Evolutionary conservation across 192 early-diverging fungal genomes (phyloP), one percentile per base, ranked within the genome.

Genomic region (Chytriomyces sp.): DNA sequence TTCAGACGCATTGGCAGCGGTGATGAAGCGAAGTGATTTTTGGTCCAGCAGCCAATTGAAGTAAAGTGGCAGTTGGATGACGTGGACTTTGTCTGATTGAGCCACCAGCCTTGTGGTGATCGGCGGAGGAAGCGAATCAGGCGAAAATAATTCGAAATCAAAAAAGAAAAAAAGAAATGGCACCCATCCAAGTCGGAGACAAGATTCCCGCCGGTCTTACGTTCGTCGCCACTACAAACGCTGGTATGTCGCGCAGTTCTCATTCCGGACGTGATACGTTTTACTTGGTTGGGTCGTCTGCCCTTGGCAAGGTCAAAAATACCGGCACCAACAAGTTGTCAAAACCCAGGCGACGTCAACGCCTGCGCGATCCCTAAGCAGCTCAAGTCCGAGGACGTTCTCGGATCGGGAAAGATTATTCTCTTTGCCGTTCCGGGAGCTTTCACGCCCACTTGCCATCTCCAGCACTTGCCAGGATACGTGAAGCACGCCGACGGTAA

Each of bases 391-490:
- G 69, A 53, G 55, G 81, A 81, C 36, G 75, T 84, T 4, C 75
- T 89, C 60, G 82, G 82, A 77, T 80, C 80, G 44, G 88, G 86
- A 75, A 88, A 81, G 66, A 85, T 81, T 31, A 79, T 90, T 56
- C 78, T 90, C 71, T 90, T 90, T 81, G 85, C 86, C 41, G 86
- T 89, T 10, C 88, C 88, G 36, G 88, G 88, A 41, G 85, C 85
- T 4, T 88, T 89, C 70, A 90, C 89, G n/a, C 90, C 91, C 2
- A 84, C 86, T 32, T 92, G 91, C 77, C 84, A 84, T 25, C 79
- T 87, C 61, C 39, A 66, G 49, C 91, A 92, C 75, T 77, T 92
- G 54, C 91, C 91, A n/a, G 89, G 88, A 22, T 94, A 81, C 64
- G 74, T 83, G n/a, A 40, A 88, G 71, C 80, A 78, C 32, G 73